A percentile compares a stretch with the other conserved stretches of the same genome.
These are phyloP conservation scores for Lentinula guzmanii DNA, from an alignment of 768 basidiomycete species.

Conservation along the genomic window DNA sequence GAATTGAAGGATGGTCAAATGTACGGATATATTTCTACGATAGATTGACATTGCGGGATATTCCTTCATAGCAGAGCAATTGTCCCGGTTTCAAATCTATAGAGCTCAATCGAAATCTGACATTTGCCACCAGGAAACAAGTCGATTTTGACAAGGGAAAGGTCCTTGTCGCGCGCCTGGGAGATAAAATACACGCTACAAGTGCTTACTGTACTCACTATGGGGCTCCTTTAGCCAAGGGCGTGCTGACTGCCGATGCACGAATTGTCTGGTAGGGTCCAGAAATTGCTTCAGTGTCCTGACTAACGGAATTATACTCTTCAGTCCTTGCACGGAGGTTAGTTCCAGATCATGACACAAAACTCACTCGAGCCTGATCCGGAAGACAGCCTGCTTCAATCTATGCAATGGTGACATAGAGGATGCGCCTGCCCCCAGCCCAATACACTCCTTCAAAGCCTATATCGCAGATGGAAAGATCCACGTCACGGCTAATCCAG, in stretches of 20 bases:
- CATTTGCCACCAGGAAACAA: constrained; percentile 60
- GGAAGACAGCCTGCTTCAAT: constrained; percentile 72
- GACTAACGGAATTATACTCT: neutral
- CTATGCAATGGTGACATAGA: constrained; percentile 83
- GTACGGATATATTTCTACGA: constrained; percentile 21
- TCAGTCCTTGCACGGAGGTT: constrained; percentile 85
- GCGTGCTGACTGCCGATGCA: constrained; percentile 73
- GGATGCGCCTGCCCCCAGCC: constrained; percentile 81
- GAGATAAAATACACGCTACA: constrained; percentile 71
- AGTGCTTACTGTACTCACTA: constrained; percentile 89
- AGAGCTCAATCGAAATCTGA: neutral
- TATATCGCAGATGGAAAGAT: constrained; percentile 68
- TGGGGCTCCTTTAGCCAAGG: constrained; percentile 82
- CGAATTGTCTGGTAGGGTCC: constrained; percentile 66
- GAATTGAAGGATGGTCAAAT: constrained; percentile 66
- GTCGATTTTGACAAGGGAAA: constrained; percentile 74
- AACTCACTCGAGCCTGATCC: neutral
- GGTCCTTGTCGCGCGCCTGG: constrained; percentile 71
- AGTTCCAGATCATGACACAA: neutral
- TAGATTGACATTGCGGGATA: neutral
- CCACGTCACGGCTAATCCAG: constrained; percentile 63
- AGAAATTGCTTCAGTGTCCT: neutral
- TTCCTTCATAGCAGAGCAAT: neutral
- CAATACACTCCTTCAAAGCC: constrained; percentile 74
- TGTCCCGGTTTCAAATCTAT: neutral